phyloP scores from a whole-genome alignment of 1,284 basidiomycete genomes.

The Pseudozyma sp. region DNA sequence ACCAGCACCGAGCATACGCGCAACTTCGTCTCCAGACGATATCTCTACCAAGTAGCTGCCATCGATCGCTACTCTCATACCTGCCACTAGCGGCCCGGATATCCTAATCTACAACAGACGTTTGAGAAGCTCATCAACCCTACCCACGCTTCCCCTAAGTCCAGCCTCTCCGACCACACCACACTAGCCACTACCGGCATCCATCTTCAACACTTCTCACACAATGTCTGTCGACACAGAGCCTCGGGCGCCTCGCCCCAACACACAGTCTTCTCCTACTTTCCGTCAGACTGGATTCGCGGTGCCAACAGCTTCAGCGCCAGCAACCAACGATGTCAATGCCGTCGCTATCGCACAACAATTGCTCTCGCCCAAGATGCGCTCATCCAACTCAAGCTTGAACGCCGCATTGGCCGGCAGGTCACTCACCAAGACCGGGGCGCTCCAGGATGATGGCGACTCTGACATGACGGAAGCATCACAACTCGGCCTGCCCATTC shows the following conservation, averaged over 20 bases:
- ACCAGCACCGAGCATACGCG: not conserved
- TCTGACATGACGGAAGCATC: constrained; percentile 56
- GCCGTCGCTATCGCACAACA: constrained; percentile 33
- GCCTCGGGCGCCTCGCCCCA: constrained; percentile 33
- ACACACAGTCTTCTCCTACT: constrained; percentile 50
- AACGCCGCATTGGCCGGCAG: constrained; percentile 35
- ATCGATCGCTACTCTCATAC: too few relatives aligned
- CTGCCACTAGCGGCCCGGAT: not conserved
- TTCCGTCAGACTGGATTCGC: constrained; percentile 54
- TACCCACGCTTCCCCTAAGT: not conserved
- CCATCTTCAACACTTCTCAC: not conserved
- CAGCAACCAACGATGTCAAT: constrained; percentile 42
- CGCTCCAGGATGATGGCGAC: constrained; percentile 41
- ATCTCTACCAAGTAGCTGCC: not conserved
- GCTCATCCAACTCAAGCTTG: constrained; percentile 47
- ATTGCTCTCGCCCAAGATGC: constrained; percentile 29
- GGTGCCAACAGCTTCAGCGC: constrained; percentile 42
- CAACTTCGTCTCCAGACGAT: not conserved
- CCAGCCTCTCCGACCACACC: not conserved
- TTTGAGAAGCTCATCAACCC: not conserved
- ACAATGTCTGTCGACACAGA: constrained; percentile 53
- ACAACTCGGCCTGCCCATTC: constrained; percentile 51
- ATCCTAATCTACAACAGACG: not conserved
- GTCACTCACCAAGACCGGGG: constrained; percentile 3
- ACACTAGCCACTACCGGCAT: not conserved